Conservation (phyloP, 257 asterid genomes). For the Cynanchum wilfordii region DNA sequence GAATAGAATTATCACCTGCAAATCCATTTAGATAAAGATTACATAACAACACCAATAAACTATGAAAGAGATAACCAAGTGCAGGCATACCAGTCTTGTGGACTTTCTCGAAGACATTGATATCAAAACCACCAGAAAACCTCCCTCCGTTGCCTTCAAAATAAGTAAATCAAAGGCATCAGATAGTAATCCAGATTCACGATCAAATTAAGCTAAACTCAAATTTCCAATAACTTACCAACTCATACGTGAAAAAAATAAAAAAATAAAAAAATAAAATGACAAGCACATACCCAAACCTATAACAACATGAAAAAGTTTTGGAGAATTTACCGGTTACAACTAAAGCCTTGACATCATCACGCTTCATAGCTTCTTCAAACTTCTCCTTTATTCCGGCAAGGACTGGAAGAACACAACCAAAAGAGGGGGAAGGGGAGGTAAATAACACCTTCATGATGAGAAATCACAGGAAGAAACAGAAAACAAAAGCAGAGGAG, state of each 20-base stretch:
- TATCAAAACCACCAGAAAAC: slow-evolving; percentile 97
- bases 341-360: slow-evolving; percentile 84
- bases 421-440: not conserved
- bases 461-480: slow-evolving; percentile 2
- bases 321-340: slow-evolving; percentile 44
- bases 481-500: not conserved
- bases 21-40: slow-evolving; percentile 14
- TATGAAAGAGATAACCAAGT: slow-evolving; percentile 2
- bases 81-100: slow-evolving; percentile 54
- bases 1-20: slow-evolving; percentile 71
- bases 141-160: slow-evolving; percentile 62
- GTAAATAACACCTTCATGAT: not conserved
- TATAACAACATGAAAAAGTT: not conserved
- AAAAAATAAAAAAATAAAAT: too few relatives aligned
- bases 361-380: slow-evolving; percentile 61
- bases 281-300: not conserved
- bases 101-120: slow-evolving; percentile 67
- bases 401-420: slow-evolving; percentile 41
- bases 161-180: slow-evolving; percentile 22
- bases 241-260: not conserved
- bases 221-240: not conserved
- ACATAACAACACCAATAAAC: not conserved
- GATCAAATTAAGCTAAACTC: not conserved
- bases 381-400: slow-evolving; percentile 59
- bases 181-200: slow-evolving; percentile 18